Conservation (phyloP, 768 basidiomycete species). For the Pleurotus cornucopiae region DNA sequence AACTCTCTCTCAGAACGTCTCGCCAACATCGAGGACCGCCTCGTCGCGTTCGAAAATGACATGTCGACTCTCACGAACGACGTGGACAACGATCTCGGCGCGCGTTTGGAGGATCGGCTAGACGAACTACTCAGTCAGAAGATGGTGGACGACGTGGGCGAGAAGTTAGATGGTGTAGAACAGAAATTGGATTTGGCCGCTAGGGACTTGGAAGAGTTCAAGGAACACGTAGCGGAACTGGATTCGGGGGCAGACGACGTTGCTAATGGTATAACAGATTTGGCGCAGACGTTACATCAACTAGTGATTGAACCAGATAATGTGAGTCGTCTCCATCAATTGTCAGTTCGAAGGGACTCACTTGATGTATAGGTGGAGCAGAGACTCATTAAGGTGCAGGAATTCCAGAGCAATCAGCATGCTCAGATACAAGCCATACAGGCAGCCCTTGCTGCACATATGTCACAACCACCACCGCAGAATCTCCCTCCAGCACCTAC, state of each 20-base stretch:
- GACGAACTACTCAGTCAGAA: background rate
- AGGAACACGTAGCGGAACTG: background rate
- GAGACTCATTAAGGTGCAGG: too few relatives aligned
- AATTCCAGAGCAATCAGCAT: too few relatives aligned
- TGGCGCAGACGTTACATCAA: background rate
- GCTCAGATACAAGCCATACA: background rate
- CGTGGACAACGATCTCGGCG: background rate
- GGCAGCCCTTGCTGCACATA: background rate
- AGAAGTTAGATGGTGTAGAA: background rate
- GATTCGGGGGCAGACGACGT: background rate
- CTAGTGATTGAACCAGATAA: background rate
- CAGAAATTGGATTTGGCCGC: background rate
- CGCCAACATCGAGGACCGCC: background rate
- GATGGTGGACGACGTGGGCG: background rate
- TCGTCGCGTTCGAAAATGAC: background rate
- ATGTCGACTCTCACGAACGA: background rate
- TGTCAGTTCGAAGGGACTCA: too few relatives aligned
- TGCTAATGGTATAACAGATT: background rate
- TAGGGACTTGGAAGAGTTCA: constrained; percentile 1
- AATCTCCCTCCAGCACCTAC: background rate
- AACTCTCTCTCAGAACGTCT: background rate
- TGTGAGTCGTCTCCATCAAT: background rate
- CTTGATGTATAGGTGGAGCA: too few relatives aligned
- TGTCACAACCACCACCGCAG: background rate
- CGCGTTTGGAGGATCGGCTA: background rate